phyloP scores from a whole-genome alignment of 306 rosid species.

The Trichosanthes cucumerina region DNA sequence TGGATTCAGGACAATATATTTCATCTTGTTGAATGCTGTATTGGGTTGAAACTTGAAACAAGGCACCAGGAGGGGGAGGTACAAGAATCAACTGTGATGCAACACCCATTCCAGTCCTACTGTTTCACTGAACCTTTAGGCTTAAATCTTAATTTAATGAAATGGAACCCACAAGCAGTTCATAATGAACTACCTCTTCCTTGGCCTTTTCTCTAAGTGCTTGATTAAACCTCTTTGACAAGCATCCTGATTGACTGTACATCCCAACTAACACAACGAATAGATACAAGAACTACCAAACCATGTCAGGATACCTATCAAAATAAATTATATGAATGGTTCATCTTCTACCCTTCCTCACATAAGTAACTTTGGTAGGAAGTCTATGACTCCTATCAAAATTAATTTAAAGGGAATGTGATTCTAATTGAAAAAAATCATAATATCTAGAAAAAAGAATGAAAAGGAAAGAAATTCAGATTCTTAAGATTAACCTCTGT shows the following conservation, averaged over 20 bases:
- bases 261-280: not conserved
- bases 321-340: not conserved
- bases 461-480: not conserved
- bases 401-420: too few species aligned
- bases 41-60: not conserved
- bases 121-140: not conserved
- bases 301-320: not conserved
- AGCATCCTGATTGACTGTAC: constrained; percentile 41
- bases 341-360: not conserved
- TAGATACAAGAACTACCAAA: not conserved
- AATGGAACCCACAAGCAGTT: constrained; percentile 1
- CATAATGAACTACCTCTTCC: constrained; percentile 31
- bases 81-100: not conserved
- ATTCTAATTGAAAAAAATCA: too few species aligned
- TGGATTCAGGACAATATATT: not conserved
- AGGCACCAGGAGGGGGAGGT: not conserved
- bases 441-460: not conserved
- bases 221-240: constrained; percentile 78
- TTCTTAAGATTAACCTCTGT: constrained; percentile 32
- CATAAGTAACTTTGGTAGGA: not conserved
- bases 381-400: not conserved
- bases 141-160: not conserved
- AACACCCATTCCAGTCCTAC: not conserved
- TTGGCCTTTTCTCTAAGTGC: constrained; percentile 37
- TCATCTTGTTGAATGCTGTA: not conserved